Evolutionary conservation across 345 rosid genomes (phyloP), one percentile per base, ranked within the genome.

Genomic region (Noccaea caerulescens): DNA sequence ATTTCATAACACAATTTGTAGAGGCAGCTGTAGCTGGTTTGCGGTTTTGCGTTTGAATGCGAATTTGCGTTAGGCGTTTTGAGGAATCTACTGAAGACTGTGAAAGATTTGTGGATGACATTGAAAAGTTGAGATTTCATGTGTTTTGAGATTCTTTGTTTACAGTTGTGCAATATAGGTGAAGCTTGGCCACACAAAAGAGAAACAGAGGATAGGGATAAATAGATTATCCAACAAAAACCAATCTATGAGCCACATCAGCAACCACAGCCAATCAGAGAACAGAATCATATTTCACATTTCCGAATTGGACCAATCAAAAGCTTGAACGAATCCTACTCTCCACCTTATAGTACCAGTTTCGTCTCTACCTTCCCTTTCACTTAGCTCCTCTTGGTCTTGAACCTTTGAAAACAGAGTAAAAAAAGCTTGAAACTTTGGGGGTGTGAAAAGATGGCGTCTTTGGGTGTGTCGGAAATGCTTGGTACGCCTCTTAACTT

Each of bases 401-500:
- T 66, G 8, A 42, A 58, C 61, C 34, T 2, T 27, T 27, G 3
- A 3, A 27, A 27, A 27, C 30, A 66, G 12, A 66, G 41, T 11
- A 1, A 66, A 72, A 72, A 66, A 72, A 72, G 51, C 58, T 64
- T 49, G 68, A 59, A 58, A n/a, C 47, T 63, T 69, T 63, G 75
- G 27, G 30, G 30, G 30, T 27, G 30, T 13, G 4, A 55, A 47
- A 49, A 69, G 10, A 33, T 88, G 69, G 88, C 89, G 75, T 88
- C 98, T 77, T 83, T 91, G 39, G 97, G 93, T 55, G 89, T 84
- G 12, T 86, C 93, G 32, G 94, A 91, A 73, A 91, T 86, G 81
- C 85, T 93, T 5, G 92, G 97, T 34, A 89, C 82, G 71, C 85
- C 87, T 6, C 88, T 91, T 50, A 89, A 89, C 79, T 76, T 86